Evolutionary conservation across 2,329 filamentous ascomycete species (phyloP).

Genomic region (Talaromyces sp.): DNA sequence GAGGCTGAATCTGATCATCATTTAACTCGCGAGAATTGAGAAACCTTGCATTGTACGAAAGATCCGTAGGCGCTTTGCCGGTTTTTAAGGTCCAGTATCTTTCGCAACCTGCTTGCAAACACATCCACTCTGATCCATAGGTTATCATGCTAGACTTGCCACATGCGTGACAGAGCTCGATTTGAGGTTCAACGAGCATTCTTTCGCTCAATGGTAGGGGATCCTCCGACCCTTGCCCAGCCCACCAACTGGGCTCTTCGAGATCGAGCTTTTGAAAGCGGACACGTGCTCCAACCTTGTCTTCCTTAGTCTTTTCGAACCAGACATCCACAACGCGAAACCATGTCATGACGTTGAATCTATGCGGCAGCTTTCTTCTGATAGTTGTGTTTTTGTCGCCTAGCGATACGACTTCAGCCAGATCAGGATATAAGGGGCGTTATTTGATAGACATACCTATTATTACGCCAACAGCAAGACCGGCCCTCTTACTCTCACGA

Average conservation of each 20-base stretch:
- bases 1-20: constrained; percentile 32
- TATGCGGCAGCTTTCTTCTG: constrained; percentile 51
- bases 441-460: constrained; percentile 45
- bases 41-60: constrained; percentile 56
- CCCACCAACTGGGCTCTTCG: constrained; percentile 57
- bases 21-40: constrained; percentile 52
- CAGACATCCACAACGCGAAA: constrained; percentile 68
- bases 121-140: constrained; percentile 55
- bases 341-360: constrained; percentile 64
- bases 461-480: constrained; percentile 54
- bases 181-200: constrained; percentile 25
- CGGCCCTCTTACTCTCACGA: constrained; percentile 44
- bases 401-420: constrained; percentile 23
- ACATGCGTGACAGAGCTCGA: constrained; percentile 43
- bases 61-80: constrained; percentile 25
- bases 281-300: constrained; percentile 51
- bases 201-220: constrained; percentile 29
- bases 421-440: background rate
- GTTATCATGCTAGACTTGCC: constrained; percentile 30
- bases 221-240: constrained; percentile 32
- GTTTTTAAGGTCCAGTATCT: constrained; percentile 51
- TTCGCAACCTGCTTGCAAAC: constrained; percentile 42
- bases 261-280: constrained; percentile 63
- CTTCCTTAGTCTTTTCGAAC: constrained; percentile 53
- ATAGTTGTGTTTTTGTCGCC: constrained; percentile 52